These are phyloP conservation scores for Aspergillus sp. DNA, from an alignment of 2,329 filamentous ascomycete genomes.

Conservation along the genomic window DNA sequence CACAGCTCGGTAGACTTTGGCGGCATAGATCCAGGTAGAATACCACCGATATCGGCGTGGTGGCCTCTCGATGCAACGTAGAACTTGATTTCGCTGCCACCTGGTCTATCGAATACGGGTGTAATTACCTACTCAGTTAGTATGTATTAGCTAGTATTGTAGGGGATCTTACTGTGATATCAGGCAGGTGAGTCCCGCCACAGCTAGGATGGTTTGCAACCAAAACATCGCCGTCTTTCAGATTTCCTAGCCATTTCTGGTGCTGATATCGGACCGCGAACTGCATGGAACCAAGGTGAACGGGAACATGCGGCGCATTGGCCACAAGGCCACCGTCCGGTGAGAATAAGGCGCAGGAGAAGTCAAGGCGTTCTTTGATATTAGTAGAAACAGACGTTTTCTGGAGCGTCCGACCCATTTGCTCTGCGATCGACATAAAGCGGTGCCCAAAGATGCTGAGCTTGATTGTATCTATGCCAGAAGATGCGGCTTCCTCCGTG, in stretches of 20 bases:
- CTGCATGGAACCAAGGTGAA: conserved; percentile 82
- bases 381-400: conserved; percentile 62
- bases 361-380: conserved; percentile 83
- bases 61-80: conserved; percentile 79
- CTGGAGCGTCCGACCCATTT: conserved; percentile 59
- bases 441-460: conserved; percentile 57
- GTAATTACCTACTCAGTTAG: conserved; percentile 57
- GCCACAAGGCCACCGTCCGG: conserved; percentile 69
- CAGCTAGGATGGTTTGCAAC: conserved; percentile 84
- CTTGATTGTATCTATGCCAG: conserved; percentile 50
- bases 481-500: conserved; percentile 16
- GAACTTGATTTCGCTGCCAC: conserved; percentile 71
- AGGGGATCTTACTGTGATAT: conserved; percentile 65
- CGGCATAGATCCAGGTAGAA: conserved; percentile 82
- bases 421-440: conserved; percentile 61
- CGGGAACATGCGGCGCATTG: conserved; percentile 72
- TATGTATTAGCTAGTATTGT: neutral
- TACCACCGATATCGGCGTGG: conserved; percentile 82
- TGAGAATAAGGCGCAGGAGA: conserved; percentile 80
- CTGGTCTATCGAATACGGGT: conserved; percentile 65
- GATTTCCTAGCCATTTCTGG: conserved; percentile 74
- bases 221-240: conserved; percentile 77
- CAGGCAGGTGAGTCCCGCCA: conserved; percentile 78
- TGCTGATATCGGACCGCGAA: conserved; percentile 78
- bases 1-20: conserved; percentile 48